Conservation (phyloP, 2,329 filamentous ascomycete species). For the Talaromyces atroroseus region DNA sequence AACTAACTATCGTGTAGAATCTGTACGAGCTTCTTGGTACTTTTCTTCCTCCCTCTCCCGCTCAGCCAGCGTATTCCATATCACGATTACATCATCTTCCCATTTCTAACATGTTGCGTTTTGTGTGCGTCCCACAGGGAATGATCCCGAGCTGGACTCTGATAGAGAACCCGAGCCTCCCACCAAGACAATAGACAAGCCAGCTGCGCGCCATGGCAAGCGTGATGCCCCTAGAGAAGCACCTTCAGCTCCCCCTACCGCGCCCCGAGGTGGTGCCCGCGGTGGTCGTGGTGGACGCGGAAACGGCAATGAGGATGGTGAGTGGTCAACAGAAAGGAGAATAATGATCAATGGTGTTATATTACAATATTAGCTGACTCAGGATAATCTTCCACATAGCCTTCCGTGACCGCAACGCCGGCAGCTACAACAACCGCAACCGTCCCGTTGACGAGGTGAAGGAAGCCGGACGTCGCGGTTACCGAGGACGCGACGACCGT, state of each 20-base stretch:
- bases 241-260: conserved; percentile 42
- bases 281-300: conserved; percentile 44
- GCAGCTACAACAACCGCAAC: conserved; percentile 73
- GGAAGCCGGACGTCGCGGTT: conserved; percentile 40
- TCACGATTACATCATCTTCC: conserved; percentile 22
- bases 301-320: conserved; percentile 76
- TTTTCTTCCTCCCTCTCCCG: conserved; percentile 22
- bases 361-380: neutral
- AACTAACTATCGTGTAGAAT: conserved; percentile 57
- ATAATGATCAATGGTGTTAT: too few species aligned
- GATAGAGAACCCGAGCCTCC: conserved; percentile 73
- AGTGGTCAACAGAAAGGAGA: conserved; percentile 38
- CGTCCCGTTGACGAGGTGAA: conserved; percentile 68
- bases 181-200: conserved; percentile 85
- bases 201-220: conserved; percentile 70
- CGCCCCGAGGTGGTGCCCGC: conserved; percentile 21
- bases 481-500: conserved; percentile 57
- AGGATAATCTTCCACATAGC: conserved; percentile 46
- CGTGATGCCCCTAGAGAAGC: conserved; percentile 76
- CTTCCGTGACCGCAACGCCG: conserved; percentile 83
- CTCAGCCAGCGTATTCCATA: conserved; percentile 18
- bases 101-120: conserved; percentile 14
- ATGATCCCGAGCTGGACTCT: conserved; percentile 64
- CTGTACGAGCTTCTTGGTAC: conserved; percentile 97
- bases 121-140: conserved; percentile 46